These are phyloP conservation scores for Aegilops speltoides DNA, from an alignment of 176 grass and related monocot genomes.

Conservation along the genomic window DNA sequence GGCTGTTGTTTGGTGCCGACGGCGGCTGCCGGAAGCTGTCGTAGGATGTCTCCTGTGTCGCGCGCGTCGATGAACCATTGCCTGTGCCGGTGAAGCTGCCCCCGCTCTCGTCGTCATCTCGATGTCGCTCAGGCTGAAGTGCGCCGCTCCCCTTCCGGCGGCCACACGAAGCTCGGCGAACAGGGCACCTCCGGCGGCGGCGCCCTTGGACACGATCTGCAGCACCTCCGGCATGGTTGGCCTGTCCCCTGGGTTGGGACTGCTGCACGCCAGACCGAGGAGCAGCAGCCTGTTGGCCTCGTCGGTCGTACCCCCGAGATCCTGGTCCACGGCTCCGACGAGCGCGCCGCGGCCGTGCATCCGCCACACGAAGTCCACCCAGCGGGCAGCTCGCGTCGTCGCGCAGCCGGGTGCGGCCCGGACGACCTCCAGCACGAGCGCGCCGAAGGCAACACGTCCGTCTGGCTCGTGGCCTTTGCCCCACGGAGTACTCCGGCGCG, in stretches of 20 bases:
- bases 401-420: constrained; percentile 25
- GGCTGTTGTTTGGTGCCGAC: constrained; percentile 14
- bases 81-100: not conserved
- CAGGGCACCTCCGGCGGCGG: constrained; percentile 41
- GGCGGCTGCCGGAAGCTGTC: not conserved
- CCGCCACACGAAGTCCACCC: constrained; percentile 53
- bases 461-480: constrained; percentile 41
- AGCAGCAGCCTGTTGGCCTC: constrained; percentile 42
- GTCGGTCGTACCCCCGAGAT: constrained; percentile 33
- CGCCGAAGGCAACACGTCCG: constrained; percentile 60
- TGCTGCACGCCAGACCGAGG: constrained; percentile 58
- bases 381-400: constrained; percentile 9
- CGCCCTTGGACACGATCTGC: constrained; percentile 42
- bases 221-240: constrained; percentile 45
- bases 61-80: not conserved
- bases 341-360: constrained; percentile 49
- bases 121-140: constrained; percentile 25
- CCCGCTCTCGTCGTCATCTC: constrained; percentile 1
- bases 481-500: constrained; percentile 57
- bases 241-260: constrained; percentile 37
- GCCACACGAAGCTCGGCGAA: constrained; percentile 43
- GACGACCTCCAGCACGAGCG: constrained; percentile 58
- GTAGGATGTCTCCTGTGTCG: not conserved
- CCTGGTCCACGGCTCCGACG: constrained; percentile 45
- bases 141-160: constrained; percentile 29